These are phyloP conservation scores for Aspergillus hancockii DNA, from an alignment of 495 filamentous ascomycete species.

Conservation along the genomic window DNA sequence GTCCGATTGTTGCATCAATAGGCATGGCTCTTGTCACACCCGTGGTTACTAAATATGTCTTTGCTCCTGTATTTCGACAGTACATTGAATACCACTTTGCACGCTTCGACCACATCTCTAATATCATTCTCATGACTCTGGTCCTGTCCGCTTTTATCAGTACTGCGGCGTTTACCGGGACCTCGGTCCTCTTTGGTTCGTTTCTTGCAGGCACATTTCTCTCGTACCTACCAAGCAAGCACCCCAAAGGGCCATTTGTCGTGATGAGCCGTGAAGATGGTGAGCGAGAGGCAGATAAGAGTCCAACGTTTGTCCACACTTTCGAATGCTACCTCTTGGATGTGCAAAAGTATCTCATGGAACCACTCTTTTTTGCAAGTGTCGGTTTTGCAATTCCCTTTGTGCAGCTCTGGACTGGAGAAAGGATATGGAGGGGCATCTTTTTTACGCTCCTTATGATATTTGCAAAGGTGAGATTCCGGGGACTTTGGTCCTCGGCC, in stretches of 20 bases:
- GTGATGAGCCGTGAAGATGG: conserved; percentile 37
- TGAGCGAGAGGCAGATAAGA: conserved; percentile 42
- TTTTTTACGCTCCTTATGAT: conserved; percentile 69
- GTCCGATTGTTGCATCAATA: conserved; percentile 57
- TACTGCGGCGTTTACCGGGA: conserved; percentile 58
- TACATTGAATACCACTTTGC: conserved; percentile 36
- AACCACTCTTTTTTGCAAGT: conserved; percentile 71
- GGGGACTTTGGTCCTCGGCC: no score
- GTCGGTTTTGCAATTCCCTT: conserved; percentile 79
- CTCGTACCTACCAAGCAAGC: conserved; percentile 45
- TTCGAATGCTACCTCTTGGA: conserved; percentile 34
- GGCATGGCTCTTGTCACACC: conserved; percentile 53
- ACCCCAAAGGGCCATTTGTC: conserved; percentile 34
- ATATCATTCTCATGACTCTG: conserved; percentile 41
- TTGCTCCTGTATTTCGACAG: conserved; percentile 43
- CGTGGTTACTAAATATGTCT: conserved; percentile 45
- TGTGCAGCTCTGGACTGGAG: conserved; percentile 59
- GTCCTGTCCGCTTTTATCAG: conserved; percentile 51
- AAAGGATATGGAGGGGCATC: conserved; percentile 67
- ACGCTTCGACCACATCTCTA: conserved; percentile 32
- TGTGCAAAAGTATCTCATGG: conserved; percentile 56
- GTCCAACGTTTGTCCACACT: conserved; percentile 36
- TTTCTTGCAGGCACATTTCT: conserved; percentile 63
- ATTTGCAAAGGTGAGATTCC: conserved; percentile 53
- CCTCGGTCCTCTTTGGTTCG: conserved; percentile 66